phyloP scores from a whole-genome alignment of 75 land plant genomes.

The Selaginella tamariscina region DNA sequence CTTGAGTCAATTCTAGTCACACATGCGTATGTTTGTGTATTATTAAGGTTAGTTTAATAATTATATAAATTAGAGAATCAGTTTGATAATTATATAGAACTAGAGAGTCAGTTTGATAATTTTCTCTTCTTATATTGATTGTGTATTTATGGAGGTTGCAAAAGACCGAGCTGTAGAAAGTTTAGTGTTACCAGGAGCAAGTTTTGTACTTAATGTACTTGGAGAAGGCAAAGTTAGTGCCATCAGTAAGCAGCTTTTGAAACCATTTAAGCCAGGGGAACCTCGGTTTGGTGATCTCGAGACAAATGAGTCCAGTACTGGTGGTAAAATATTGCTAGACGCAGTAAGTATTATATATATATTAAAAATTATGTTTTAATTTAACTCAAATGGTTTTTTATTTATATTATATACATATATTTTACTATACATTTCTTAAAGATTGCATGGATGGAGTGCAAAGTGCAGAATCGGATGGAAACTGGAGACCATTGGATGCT shows the following conservation, averaged over 20 bases:
- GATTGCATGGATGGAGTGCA: constrained; percentile 42
- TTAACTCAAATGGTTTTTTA: too few species aligned
- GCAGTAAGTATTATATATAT: constrained; percentile 25
- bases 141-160: constrained; percentile 34
- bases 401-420: neutral
- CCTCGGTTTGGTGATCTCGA: constrained; percentile 25
- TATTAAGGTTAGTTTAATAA: too few species aligned
- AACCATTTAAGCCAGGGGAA: constrained; percentile 38
- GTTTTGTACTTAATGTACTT: constrained; percentile 37
- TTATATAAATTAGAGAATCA: too few species aligned
- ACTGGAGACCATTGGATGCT: constrained; percentile 45
- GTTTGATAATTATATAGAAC: too few species aligned
- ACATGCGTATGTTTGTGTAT: too few species aligned
- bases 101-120: too few species aligned
- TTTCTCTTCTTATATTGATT: too few species aligned
- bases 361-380: too few species aligned
- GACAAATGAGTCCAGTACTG: constrained; percentile 28
- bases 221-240: constrained; percentile 31
- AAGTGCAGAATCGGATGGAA: constrained; percentile 37
- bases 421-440: constrained; percentile 5
- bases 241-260: constrained; percentile 30
- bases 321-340: constrained; percentile 24
- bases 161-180: constrained; percentile 44
- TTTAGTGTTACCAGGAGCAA: constrained; percentile 29
- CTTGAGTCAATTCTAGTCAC: too few species aligned